These are phyloP conservation scores for Plasmodium vinckei DNA, from an alignment of 169 alveolate genomes.

Conservation along the genomic window DNA sequence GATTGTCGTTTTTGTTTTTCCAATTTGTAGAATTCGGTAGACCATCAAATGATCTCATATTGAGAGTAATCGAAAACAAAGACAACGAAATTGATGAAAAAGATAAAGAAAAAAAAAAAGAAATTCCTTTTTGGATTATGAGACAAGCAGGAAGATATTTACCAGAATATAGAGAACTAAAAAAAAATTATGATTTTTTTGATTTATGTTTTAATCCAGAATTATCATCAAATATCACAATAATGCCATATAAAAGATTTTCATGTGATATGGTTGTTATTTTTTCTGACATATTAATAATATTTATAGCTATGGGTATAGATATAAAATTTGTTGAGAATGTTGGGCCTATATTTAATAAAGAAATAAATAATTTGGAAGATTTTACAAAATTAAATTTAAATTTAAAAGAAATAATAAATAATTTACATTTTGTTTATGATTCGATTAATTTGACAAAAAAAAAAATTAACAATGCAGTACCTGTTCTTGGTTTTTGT, in stretches of 20 bases:
- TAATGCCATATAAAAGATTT: constrained; percentile 87
- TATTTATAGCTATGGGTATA: constrained; percentile 82
- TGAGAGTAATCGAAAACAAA: constrained; percentile 58
- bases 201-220: constrained; percentile 87
- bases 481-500: constrained; percentile 88
- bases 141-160: constrained; percentile 91
- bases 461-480: constrained; percentile 77
- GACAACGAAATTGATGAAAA: constrained; percentile 11
- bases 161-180: constrained; percentile 84
- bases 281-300: constrained; percentile 88
- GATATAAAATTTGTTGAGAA: constrained; percentile 22
- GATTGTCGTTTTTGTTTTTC: neutral
- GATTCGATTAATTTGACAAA: constrained; percentile 82
- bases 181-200: constrained; percentile 81
- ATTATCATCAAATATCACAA: constrained; percentile 87
- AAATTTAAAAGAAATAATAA: constrained; percentile 74
- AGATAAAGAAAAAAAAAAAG: constrained; percentile 60
- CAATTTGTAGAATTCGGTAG: constrained; percentile 24
- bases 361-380: constrained; percentile 23
- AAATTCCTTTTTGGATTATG: constrained; percentile 90
- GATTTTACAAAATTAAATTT: constrained; percentile 50
- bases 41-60: constrained; percentile 36
- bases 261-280: constrained; percentile 84
- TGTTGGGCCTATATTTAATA: constrained; percentile 80
- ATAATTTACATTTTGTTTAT: constrained; percentile 82